Evolutionary conservation across 495 filamentous ascomycete genomes (phyloP), one percentile per base, ranked within the genome.

Genomic region (Xylona heveae): DNA sequence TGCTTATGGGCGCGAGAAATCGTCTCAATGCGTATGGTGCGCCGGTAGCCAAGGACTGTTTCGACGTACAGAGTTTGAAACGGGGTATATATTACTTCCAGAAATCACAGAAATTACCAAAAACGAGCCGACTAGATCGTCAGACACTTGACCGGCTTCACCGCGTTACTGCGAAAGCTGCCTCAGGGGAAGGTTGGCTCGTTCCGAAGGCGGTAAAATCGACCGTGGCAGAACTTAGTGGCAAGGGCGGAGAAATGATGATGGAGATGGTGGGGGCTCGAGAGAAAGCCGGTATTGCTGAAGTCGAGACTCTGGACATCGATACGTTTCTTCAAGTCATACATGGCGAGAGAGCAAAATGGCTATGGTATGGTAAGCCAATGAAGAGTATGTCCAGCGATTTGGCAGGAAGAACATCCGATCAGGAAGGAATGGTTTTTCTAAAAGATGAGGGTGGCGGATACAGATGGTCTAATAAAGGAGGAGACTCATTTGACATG

Each of bases 181-280:
- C 84, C 3, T 75, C 71, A 22, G 66, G 76, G 5, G 77, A 91
- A 39, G 70, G 68, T 39, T 78, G 74, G 70, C 78, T 71, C 4
- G 68, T 84, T 13, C 78, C 78, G 19, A 80, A 79, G 44, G 83
- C 85, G 12, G 78, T 97, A 38, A 95, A 94, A 45, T 90, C 81
- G 5, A 93, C 85, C 2, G 74, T 94, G 37, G 83, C 79, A 5
- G 88, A 95, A 49, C 67, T 97, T 20, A 76, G 81, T 38, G 88
- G 88, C n/a, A 92, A 94, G 49, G 75, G 85, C 27, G 80, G 81
- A 20, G 82, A 92, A 43, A 78, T 94, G 61, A 74, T 91, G 28
- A 80, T 88, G 58, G 80, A 76, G 3, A 88, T 85, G 73, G 81
- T 91, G 9, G 76, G 78, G n/a, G 74, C 72, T 16, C 66, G 73